These are phyloP conservation scores for Phytopythium vexans DNA, from an alignment of 352 stramenopile species.

Conservation along the genomic window DNA sequence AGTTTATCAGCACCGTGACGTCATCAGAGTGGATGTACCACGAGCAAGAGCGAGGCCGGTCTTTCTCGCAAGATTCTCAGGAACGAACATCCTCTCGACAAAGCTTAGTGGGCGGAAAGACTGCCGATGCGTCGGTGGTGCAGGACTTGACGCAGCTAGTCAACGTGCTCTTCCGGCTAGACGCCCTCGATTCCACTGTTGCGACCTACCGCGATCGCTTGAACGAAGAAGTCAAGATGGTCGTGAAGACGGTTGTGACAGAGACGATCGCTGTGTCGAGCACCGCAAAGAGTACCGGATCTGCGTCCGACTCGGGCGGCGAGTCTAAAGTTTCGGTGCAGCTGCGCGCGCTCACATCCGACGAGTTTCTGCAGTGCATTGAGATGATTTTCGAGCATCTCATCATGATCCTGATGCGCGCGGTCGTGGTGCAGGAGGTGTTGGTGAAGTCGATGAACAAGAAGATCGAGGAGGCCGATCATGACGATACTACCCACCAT, in stretches of 20 bases:
- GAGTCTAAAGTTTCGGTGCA: constrained; percentile 86
- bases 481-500: background rate
- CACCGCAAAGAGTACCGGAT: constrained; percentile 21
- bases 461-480: constrained; percentile 47
- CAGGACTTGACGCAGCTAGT: constrained; percentile 51
- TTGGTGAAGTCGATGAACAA: constrained; percentile 68
- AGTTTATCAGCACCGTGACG: constrained; percentile 77
- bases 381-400: constrained; percentile 90
- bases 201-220: constrained; percentile 76
- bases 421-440: constrained; percentile 73
- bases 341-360: constrained; percentile 68
- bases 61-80: constrained; percentile 1
- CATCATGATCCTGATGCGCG: constrained; percentile 75
- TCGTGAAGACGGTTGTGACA: constrained; percentile 87
- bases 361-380: constrained; percentile 86
- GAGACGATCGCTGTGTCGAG: constrained; percentile 79
- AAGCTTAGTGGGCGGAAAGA: constrained; percentile 22
- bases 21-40: constrained; percentile 81
- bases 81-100: background rate
- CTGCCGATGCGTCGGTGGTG: constrained; percentile 27
- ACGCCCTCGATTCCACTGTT: constrained; percentile 66
- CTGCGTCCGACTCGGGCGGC: constrained; percentile 5
- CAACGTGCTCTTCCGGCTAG: constrained; percentile 73
- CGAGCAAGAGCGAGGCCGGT: constrained; percentile 30
- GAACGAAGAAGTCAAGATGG: constrained; percentile 84